Conservation (phyloP, 192 early-diverging fungal genomes). For the Coemansia sp. region DNA sequence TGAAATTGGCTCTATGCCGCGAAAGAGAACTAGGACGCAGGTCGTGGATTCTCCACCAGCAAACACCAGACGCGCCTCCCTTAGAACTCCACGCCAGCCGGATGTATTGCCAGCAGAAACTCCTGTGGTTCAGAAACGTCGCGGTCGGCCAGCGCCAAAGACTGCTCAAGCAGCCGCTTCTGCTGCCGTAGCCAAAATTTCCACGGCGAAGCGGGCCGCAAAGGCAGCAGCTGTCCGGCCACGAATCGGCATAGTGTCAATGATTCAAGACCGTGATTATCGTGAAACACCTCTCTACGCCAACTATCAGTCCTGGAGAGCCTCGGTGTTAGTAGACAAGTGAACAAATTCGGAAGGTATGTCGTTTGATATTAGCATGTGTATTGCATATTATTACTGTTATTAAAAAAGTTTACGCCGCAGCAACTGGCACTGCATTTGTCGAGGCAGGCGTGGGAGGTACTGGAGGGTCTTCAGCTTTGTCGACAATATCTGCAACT, state of each 20-base stretch:
- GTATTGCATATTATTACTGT: constrained; percentile 2
- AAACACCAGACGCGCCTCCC: not conserved
- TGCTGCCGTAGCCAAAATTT: not conserved
- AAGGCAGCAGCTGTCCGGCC: constrained; percentile 19
- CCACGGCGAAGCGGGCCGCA: not conserved
- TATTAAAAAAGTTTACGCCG: not conserved
- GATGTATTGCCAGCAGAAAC: not conserved
- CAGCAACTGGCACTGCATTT: not conserved
- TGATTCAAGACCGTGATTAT: constrained; percentile 52
- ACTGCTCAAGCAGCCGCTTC: not conserved
- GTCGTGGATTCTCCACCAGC: not conserved
- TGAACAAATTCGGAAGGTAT: not conserved
- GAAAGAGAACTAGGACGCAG: constrained; percentile 1
- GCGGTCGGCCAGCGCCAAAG: not conserved
- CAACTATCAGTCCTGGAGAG: constrained; percentile 37
- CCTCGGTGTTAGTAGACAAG: constrained; percentile 5
- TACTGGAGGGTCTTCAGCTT: not conserved
- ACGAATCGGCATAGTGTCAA: constrained; percentile 46
- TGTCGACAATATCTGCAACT: not conserved
- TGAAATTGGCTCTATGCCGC: constrained; percentile 1
- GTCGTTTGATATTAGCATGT: not conserved
- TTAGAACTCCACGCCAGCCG: not conserved
- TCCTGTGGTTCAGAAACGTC: not conserved
- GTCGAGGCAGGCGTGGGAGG: not conserved
- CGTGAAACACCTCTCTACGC: constrained; percentile 26